phyloP scores from a whole-genome alignment of 2,329 filamentous ascomycete species.

The Xenosphaeropsis pyriputrescens region DNA sequence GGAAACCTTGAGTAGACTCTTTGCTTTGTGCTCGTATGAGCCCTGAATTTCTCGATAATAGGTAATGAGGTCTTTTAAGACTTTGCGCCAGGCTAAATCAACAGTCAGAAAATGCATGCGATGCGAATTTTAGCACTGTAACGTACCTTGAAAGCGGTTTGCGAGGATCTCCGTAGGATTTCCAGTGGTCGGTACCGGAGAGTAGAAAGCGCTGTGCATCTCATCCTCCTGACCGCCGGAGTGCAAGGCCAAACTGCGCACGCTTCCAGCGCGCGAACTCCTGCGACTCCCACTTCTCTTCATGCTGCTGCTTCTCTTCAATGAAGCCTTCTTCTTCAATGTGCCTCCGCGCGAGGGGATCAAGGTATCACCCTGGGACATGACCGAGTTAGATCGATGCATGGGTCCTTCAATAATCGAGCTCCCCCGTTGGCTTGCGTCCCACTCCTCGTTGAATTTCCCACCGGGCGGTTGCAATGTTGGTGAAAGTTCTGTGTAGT shows the following conservation, averaged over 20 bases:
- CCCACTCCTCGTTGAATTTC: conserved; percentile 58
- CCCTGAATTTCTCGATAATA: conserved; percentile 89
- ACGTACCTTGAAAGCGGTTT: conserved; percentile 70
- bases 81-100: conserved; percentile 71
- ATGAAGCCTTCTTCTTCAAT: conserved; percentile 74
- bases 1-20: conserved; percentile 67
- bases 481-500: conserved; percentile 9
- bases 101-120: conserved; percentile 3
- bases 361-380: conserved; percentile 18
- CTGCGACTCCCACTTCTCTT: conserved; percentile 68
- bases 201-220: conserved; percentile 72
- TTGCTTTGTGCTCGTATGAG: conserved; percentile 76
- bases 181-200: conserved; percentile 75
- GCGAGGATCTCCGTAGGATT: conserved; percentile 81
- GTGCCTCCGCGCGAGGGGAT: conserved; percentile 46
- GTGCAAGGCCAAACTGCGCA: conserved; percentile 64
- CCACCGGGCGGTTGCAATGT: conserved; percentile 19
- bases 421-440: conserved; percentile 50
- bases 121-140: neutral
- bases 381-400: conserved; percentile 46
- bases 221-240: conserved; percentile 50
- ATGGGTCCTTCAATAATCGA: conserved; percentile 41
- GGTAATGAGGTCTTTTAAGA: conserved; percentile 83
- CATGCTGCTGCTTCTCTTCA: conserved; percentile 60
- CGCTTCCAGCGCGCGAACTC: conserved; percentile 75